Percentiles rank a stretch among this genome's conserved stretches.
Evolutionary conservation across 2,329 filamentous ascomycete genomes (phyloP).

Genomic region (Xylaria sp.): DNA sequence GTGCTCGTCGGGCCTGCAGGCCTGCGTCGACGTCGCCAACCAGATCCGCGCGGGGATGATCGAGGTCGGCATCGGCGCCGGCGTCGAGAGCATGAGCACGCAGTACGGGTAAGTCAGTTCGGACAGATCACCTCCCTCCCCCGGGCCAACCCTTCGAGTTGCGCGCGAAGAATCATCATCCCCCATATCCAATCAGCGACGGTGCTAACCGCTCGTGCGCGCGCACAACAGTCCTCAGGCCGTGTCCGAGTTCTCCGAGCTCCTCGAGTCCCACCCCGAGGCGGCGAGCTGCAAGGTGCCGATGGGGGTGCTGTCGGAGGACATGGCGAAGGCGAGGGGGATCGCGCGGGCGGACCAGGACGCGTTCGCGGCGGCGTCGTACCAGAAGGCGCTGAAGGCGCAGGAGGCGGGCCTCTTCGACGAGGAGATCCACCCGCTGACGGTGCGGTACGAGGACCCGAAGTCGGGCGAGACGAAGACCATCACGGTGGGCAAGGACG

Average conservation of each 20-base stretch:
- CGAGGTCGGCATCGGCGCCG: constrained; percentile 89
- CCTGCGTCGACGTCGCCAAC: constrained; percentile 92
- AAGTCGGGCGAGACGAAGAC: constrained; percentile 86
- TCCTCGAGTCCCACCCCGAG: constrained; percentile 78
- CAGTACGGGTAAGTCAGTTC: constrained; percentile 74
- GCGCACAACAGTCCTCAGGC: constrained; percentile 65
- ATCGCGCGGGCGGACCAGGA: constrained; percentile 78
- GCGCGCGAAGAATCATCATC: no score
- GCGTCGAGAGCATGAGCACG: constrained; percentile 93
- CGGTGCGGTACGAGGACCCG: constrained; percentile 84
- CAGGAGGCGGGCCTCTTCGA: constrained; percentile 90
- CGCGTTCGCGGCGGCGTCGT: constrained; percentile 89
- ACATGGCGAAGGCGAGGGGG: constrained; percentile 87
- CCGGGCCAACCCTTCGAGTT: no score
- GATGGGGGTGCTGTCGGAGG: constrained; percentile 91
- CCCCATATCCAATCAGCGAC: not conserved
- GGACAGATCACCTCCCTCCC: not conserved
- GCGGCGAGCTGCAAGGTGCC: constrained; percentile 96
- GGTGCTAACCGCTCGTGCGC: not conserved
- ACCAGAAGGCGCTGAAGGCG: constrained; percentile 85
- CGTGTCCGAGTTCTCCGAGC: constrained; percentile 89
- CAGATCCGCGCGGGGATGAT: constrained; percentile 92
- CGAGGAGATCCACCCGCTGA: constrained; percentile 86
- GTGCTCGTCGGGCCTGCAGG: constrained; percentile 91
- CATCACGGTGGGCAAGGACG: constrained; percentile 82